These are phyloP conservation scores for Xanthoceras sorbifolium DNA, from an alignment of 345 rosid genomes.

Conservation along the genomic window DNA sequence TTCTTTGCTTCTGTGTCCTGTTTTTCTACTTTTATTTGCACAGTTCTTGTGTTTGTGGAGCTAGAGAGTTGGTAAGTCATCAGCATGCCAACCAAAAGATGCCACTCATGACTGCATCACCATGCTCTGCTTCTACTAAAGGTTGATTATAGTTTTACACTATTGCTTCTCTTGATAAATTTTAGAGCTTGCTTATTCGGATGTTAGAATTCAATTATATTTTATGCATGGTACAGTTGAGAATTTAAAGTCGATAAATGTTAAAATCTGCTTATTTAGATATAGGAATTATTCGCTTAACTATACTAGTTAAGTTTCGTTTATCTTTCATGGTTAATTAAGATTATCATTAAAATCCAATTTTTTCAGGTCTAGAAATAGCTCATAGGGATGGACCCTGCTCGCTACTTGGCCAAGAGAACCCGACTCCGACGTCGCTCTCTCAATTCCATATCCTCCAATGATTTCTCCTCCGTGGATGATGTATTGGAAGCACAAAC, in stretches of 20 bases:
- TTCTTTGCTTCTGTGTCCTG: background rate
- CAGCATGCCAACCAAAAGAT: background rate
- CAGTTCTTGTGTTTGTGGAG: background rate
- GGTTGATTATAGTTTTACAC: background rate
- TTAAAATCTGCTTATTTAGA: no score
- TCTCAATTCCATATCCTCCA: background rate
- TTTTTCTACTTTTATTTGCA: background rate
- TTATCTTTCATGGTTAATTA: background rate
- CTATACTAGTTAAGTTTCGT: background rate
- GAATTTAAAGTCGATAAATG: no score
- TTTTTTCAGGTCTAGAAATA: conserved; percentile 17
- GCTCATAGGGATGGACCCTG: conserved; percentile 14
- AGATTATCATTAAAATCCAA: background rate
- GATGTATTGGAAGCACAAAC: background rate
- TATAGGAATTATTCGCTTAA: no score
- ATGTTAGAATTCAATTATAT: no score
- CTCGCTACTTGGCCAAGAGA: conserved; percentile 7
- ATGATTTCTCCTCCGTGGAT: no score
- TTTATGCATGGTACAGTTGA: no score
- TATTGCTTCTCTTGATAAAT: no score
- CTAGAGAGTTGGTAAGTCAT: conserved; percentile 2
- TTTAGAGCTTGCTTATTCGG: no score
- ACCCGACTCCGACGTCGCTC: background rate
- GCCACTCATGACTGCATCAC: background rate
- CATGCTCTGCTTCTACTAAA: background rate